These are phyloP conservation scores for Ophiostoma sp. DNA, from an alignment of 2,329 filamentous ascomycete genomes.

Conservation along the genomic window DNA sequence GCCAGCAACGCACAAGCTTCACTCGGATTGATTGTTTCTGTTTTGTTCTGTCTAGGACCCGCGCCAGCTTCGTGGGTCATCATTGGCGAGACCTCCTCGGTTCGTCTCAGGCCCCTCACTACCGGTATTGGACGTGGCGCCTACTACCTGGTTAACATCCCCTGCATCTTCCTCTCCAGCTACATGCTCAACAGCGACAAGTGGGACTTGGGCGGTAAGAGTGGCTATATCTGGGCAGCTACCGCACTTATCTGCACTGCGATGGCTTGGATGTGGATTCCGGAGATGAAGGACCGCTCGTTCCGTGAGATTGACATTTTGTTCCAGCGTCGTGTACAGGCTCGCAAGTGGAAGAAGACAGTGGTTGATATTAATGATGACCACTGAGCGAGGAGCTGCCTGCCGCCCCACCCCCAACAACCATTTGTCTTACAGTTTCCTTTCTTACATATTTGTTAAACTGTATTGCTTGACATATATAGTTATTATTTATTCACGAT, in stretches of 20 bases:
- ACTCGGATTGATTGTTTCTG: conserved; percentile 30
- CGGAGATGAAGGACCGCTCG: conserved; percentile 54
- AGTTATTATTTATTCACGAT: no score
- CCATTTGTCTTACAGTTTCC: no score
- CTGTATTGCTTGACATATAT: no score
- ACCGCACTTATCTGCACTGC: conserved; percentile 53
- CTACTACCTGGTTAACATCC: conserved; percentile 33
- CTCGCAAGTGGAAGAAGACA: conserved; percentile 53
- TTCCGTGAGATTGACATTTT: conserved; percentile 59
- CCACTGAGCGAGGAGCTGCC: neutral
- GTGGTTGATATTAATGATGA: conserved; percentile 55
- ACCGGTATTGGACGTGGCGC: conserved; percentile 32
- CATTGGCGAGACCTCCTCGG: conserved; percentile 38
- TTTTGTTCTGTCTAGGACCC: conserved; percentile 58
- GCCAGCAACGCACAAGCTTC: conserved; percentile 30
- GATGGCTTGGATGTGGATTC: conserved; percentile 45
- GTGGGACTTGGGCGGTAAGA: conserved; percentile 48
- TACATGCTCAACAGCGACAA: conserved; percentile 38
- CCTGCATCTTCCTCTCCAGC: conserved; percentile 32
- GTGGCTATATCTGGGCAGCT: conserved; percentile 56
- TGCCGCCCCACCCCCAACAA: no score
- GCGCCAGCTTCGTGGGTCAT: conserved; percentile 38
- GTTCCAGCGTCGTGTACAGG: conserved; percentile 49
- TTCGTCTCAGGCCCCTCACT: conserved; percentile 34
- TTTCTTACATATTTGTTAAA: no score